These are phyloP conservation scores for Oidiodendron maius DNA, from an alignment of 495 filamentous ascomycete species.

Conservation along the genomic window DNA sequence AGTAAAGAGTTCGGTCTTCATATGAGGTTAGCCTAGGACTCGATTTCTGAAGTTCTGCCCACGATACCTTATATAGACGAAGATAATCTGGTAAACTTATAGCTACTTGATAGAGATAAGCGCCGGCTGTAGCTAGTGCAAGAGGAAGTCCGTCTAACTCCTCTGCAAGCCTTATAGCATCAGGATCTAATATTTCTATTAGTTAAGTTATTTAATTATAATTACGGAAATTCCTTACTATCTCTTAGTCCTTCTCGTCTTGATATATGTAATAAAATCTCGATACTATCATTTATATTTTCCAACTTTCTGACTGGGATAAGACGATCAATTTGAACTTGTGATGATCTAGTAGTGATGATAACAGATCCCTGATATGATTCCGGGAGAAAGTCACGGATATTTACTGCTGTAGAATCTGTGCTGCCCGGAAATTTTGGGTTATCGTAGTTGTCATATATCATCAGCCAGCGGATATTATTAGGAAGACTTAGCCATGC, in stretches of 20 bases:
- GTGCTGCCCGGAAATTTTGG: slow-evolving; percentile 22
- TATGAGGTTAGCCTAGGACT: slow-evolving; percentile 20
- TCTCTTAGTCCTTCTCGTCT: slow-evolving; percentile 20
- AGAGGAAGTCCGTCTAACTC: slow-evolving; percentile 25
- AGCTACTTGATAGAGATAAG: too few relatives aligned
- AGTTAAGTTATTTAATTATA: background rate
- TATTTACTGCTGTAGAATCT: slow-evolving; percentile 21
- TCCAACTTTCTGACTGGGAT: slow-evolving; percentile 27
- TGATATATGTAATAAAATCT: slow-evolving; percentile 30
- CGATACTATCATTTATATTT: slow-evolving; percentile 25
- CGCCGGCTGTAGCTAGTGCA: slow-evolving; percentile 26
- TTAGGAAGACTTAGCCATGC: slow-evolving; percentile 32
- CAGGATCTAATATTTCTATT: slow-evolving; percentile 16
- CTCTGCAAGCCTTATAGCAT: slow-evolving; percentile 18
- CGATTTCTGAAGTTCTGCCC: slow-evolving; percentile 17
- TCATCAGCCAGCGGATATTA: too few relatives aligned
- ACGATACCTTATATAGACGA: slow-evolving; percentile 23
- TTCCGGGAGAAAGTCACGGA: slow-evolving; percentile 29
- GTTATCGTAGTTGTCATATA: too few relatives aligned
- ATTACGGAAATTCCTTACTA: slow-evolving; percentile 13
- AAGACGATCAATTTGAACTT: slow-evolving; percentile 25
- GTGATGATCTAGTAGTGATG: slow-evolving; percentile 39
- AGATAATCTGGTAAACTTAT: slow-evolving; percentile 16
- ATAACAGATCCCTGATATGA: slow-evolving; percentile 31
- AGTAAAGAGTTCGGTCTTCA: slow-evolving; percentile 28